phyloP scores from a whole-genome alignment of 164 flowering plant genomes.

The Stephania cephalantha region DNA sequence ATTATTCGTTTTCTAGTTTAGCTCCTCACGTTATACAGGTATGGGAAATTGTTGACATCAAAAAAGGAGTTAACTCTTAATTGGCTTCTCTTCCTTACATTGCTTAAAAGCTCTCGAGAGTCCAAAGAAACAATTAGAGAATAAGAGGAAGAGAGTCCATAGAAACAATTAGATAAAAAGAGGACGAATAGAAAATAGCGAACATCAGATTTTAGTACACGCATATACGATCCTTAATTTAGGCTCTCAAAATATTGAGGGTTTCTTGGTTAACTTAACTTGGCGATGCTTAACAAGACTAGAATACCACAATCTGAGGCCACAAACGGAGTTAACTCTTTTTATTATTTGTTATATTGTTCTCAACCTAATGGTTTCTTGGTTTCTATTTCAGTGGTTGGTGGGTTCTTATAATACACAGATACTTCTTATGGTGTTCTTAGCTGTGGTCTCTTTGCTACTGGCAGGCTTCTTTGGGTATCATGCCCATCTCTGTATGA shows the following conservation, averaged over 20 bases:
- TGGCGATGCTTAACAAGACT: background rate
- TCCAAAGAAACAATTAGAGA: no score
- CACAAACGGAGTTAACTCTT: background rate
- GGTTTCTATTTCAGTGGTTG: constrained; percentile 63
- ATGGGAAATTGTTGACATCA: constrained; percentile 10
- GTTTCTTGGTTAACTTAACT: background rate
- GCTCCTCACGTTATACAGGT: constrained; percentile 89
- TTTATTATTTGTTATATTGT: constrained; percentile 2
- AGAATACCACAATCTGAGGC: background rate
- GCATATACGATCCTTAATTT: background rate
- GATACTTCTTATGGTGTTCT: constrained; percentile 83
- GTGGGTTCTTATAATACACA: constrained; percentile 84
- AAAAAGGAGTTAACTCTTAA: no score
- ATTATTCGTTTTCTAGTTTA: constrained; percentile 61
- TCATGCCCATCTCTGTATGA: constrained; percentile 74
- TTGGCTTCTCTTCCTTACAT: no score
- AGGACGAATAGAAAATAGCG: no score
- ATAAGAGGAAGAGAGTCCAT: no score
- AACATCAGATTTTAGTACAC: background rate
- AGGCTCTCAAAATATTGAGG: background rate
- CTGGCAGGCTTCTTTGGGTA: constrained; percentile 83
- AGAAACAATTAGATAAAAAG: no score
- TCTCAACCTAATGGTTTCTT: constrained; percentile 8
- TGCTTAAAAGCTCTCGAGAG: no score
- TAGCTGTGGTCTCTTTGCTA: constrained; percentile 64